Base-by-base conservation (phyloP, 2,329 filamentous ascomycete species). In the Talaromyces sp. region DNA sequence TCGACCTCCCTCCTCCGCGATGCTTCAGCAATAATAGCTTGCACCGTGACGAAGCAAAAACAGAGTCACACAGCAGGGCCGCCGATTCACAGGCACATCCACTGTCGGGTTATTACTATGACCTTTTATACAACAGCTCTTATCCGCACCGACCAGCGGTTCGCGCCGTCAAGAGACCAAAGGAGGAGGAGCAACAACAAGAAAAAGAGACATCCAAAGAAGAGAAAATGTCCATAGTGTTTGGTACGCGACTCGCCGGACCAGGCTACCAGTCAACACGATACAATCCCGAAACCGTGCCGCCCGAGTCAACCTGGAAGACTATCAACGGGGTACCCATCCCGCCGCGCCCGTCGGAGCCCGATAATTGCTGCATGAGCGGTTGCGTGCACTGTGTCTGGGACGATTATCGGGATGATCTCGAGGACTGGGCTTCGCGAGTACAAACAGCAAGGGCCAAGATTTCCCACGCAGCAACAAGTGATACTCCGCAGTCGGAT, bases 301-400 rank as follows among this genome's bases (percentile, higher is more conserved):
- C 85, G 12, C 79, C 82, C 14, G 81, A 84, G 64, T 87, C 87
- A 56, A 85, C 80, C 8, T 80, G 86, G 63, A 75, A 72, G 60
- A 78, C 75, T 1, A 81, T 97, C 60, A 92, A 90, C 1, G 94
- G 93, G 3, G 84, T 98, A 0, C 77, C 86, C 18, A 89, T 98
- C 4, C 95, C 95, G 1, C 93, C 92, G 0, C 85, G 85, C 55
- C 95, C 95, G 1, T 83, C 87, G 55, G 94, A 99, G 76, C 95
- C 95, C 3, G 95, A 98, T 70, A 97, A 99, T 73, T 99, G 95
- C 83, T 99, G 95, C 78, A 99, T 99, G 95, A 95, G 91, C 71
- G 95, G 95, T 3, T 99, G 95, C 73, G 94, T 96, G 56, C 93
- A 98, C 75, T 99, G 95, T 75, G 95, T 98, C 2, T 98, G 93